phyloP scores from a whole-genome alignment of 495 filamentous ascomycete species.

The Penicillium waksmanii region DNA sequence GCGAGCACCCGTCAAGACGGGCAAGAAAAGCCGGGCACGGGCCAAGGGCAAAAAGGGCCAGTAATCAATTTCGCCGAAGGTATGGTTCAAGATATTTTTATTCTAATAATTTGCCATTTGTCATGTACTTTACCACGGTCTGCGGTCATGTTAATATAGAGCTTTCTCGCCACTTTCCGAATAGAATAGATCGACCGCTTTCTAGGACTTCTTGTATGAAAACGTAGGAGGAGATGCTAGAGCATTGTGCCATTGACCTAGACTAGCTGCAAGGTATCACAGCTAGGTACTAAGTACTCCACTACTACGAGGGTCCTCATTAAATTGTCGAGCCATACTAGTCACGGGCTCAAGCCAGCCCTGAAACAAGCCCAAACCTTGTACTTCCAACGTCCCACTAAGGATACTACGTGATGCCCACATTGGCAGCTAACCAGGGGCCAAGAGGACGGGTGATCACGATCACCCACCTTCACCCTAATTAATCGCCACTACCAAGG shows the following conservation, averaged over 20 bases:
- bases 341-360: neutral
- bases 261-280: no score
- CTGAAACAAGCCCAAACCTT: conserved; percentile 2
- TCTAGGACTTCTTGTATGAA: neutral
- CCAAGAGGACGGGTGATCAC: no score
- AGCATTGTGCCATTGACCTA: no score
- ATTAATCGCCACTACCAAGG: neutral
- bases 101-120: neutral
- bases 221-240: no score
- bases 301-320: no score
- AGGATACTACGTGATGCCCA: conserved; percentile 3
- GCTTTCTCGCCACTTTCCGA: neutral
- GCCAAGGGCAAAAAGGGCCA: conserved; percentile 17
- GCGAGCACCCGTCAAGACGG: neutral
- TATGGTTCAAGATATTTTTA: no score
- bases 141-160: neutral
- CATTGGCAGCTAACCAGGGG: neutral
- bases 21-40: conserved; percentile 2
- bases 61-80: neutral
- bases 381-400: neutral
- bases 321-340: neutral
- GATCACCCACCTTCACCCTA: neutral
- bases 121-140: neutral
- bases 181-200: neutral
- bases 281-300: no score